A percentile compares a stretch with the other conserved stretches of the same genome.
These are phyloP conservation scores for Ascocoryne sarcoides DNA, from an alignment of 2,329 filamentous ascomycete species.

Conservation along the genomic window DNA sequence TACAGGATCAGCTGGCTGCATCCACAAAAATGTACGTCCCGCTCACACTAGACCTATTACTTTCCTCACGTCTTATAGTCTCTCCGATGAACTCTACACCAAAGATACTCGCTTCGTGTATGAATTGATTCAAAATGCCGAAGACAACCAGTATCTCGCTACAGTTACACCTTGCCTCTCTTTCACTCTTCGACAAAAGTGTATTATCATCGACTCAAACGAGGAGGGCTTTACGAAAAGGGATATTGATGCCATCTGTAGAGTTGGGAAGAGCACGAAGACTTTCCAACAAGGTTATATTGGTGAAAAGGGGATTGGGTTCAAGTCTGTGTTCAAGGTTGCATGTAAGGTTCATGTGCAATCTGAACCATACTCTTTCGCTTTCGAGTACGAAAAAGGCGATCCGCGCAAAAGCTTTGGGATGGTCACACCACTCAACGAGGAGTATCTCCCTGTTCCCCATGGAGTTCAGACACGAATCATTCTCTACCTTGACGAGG, in stretches of 20 bases:
- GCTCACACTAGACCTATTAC: no score
- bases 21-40: no score
- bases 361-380: constrained; percentile 24
- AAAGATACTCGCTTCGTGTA: constrained; percentile 25
- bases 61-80: constrained; percentile 21
- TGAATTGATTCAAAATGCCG: constrained; percentile 34
- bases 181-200: constrained; percentile 25
- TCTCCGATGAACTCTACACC: constrained; percentile 36
- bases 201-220: constrained; percentile 35
- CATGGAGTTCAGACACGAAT: no score
- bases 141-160: constrained; percentile 34
- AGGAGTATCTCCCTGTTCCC: no score
- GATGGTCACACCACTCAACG: neutral
- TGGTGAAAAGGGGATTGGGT: constrained; percentile 32
- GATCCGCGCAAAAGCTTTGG: constrained; percentile 5
- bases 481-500: no score
- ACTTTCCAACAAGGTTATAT: constrained; percentile 22
- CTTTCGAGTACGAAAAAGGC: constrained; percentile 10
- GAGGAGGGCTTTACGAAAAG: constrained; percentile 37
- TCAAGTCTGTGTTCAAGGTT: constrained; percentile 30
- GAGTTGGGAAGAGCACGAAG: constrained; percentile 39
- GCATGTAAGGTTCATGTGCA: constrained; percentile 32
- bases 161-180: constrained; percentile 23
- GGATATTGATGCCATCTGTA: constrained; percentile 39
- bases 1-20: no score